Conservation (phyloP, 2,329 filamentous ascomycete species). For the Elsinoe necatrix region DNA sequence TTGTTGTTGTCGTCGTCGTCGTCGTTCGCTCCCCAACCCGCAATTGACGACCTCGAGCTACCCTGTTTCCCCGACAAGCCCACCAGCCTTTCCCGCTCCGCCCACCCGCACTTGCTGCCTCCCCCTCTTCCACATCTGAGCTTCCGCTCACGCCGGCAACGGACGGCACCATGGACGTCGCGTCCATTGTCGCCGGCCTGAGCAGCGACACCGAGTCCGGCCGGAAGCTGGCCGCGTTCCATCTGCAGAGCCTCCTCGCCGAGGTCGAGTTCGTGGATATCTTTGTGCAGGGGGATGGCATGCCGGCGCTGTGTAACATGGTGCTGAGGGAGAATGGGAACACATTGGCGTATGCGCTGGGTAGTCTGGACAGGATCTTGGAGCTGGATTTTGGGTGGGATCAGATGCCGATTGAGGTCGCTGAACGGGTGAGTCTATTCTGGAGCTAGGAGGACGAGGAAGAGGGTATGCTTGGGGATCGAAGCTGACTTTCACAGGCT, state of each 20-base stretch:
- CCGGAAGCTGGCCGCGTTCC: conserved; percentile 98
- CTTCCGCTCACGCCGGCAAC: conserved; percentile 18
- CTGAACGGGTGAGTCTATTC: conserved; percentile 48
- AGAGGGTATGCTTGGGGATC: conserved; percentile 15
- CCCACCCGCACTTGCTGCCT: no score
- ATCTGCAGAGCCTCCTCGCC: conserved; percentile 88
- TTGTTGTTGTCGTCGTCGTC: not conserved
- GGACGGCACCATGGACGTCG: conserved; percentile 29
- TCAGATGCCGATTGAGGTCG: conserved; percentile 64
- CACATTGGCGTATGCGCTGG: conserved; percentile 88
- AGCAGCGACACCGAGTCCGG: conserved; percentile 70
- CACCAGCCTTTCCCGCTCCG: no score
- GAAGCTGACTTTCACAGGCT: conserved; percentile 42
- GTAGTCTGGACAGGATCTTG: conserved; percentile 75
- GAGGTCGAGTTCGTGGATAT: conserved; percentile 94
- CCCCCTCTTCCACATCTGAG: no score
- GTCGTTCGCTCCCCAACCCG: not conserved
- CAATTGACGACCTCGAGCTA: no score
- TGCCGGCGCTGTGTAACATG: conserved; percentile 70
- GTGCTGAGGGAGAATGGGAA: conserved; percentile 83
- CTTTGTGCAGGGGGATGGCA: conserved; percentile 83
- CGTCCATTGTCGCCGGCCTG: conserved; percentile 44
- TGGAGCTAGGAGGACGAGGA: not conserved
- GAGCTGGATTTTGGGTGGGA: conserved; percentile 99
- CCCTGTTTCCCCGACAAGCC: no score